Base-by-base conservation (phyloP, 495 filamentous ascomycete species). In the Corynascus novoguineensis region DNA sequence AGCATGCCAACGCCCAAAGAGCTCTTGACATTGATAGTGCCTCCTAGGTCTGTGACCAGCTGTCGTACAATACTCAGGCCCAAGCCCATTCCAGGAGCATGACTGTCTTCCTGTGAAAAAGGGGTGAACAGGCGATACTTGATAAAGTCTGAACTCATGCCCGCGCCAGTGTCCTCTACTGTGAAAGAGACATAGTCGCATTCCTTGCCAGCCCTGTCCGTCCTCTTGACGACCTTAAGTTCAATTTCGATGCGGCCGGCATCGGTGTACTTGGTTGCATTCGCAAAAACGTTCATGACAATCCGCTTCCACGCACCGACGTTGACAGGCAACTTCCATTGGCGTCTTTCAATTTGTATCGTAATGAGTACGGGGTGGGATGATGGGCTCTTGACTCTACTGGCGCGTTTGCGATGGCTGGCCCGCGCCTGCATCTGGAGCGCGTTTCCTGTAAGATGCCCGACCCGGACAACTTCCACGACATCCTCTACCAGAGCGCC, bases 231-330 rank as follows among this genome's bases (percentile, higher is more conserved):
- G 3, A 55, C 42, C 40, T 75, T 77, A 15, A 90, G 67, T 0
- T 69, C 78, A 14, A 92, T 69, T 5, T 78, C 77, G 29, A 95
- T 86, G 50, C 75, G 82, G 5, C 89, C 89, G 1, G 74, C 68
- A 8, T 75, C 75, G 6, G 85, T 90, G 60, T 89, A 92, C 61
- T 95, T 95, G 61, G 92, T 78, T 0, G 89, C 83, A 67, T 95
- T 95, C 17, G 89, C 86, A 53, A 90, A 85, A 1, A 92, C 59
- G 61, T 95, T 92, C 85, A 90, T 88, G 31, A 93, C 79, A 40
- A 91, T 80, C 3, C 89, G 83, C 38, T 68, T 68, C 61, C 61
- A 75, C 0, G 77, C 77, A 2, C 77, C 78, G n/a, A 70, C 59
- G 44, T 75, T 68, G 21, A 71, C 35, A 4, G 66, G 62, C 49